phyloP scores from a whole-genome alignment of 2,329 filamentous ascomycete genomes.

The Neurospora sp. region DNA sequence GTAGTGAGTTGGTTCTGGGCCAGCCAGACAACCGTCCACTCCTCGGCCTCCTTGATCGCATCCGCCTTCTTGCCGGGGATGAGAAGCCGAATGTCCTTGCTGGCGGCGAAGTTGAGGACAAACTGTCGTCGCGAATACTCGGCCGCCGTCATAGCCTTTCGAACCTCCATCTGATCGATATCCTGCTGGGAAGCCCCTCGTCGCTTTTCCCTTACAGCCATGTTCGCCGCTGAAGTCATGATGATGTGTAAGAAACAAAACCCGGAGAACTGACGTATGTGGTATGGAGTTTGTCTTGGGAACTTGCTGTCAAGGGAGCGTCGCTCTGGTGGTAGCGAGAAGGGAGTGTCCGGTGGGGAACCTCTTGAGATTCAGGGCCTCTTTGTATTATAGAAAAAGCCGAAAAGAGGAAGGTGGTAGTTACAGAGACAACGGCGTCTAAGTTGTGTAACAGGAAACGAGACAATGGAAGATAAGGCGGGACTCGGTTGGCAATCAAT shows the following conservation, averaged over 20 bases:
- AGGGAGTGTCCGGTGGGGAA: background rate
- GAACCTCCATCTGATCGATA: conserved; percentile 15
- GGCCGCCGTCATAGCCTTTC: conserved; percentile 17
- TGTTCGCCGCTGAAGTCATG: conserved; percentile 15
- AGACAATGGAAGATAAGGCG: background rate
- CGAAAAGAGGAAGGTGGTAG: background rate
- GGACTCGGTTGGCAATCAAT: background rate
- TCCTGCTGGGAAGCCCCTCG: conserved; percentile 11
- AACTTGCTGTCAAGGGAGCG: background rate
- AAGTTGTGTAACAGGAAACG: background rate
- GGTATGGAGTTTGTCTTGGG: background rate
- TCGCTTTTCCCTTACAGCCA: conserved; percentile 15
- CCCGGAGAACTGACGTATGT: background rate
- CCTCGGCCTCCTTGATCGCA: conserved; percentile 17
- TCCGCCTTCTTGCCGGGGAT: conserved; percentile 17
- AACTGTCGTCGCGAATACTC: conserved; percentile 19
- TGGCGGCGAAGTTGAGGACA: conserved; percentile 18
- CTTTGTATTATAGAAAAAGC: background rate
- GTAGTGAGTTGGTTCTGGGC: conserved; percentile 9
- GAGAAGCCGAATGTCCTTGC: conserved; percentile 14
- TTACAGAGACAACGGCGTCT: background rate
- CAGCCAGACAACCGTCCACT: conserved; percentile 14
- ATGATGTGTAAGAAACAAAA: background rate
- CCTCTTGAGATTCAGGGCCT: background rate
- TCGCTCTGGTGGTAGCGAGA: background rate